A percentile compares a stretch with the other conserved stretches of the same genome.
These are phyloP conservation scores for Moniliella sp. DNA, from an alignment of 1,284 basidiomycete genomes.

Conservation along the genomic window DNA sequence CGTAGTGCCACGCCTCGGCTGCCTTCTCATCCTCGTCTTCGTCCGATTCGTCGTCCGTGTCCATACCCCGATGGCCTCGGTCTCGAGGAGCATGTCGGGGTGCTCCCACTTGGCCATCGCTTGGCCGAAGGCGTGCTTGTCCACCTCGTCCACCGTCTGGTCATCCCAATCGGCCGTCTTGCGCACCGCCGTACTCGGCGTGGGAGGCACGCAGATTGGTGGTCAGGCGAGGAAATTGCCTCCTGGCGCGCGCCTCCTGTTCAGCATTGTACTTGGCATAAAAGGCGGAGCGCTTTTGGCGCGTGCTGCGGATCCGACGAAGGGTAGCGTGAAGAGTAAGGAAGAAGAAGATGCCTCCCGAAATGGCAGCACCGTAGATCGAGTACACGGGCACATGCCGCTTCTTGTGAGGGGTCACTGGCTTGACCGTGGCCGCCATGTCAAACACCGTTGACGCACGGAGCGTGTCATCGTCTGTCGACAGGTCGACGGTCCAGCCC, in stretches of 20 bases:
- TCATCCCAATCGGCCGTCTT: too few species aligned
- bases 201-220: too few species aligned
- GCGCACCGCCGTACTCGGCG: too few species aligned
- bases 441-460: slow-evolving; percentile 15
- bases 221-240: too few species aligned
- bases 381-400: slow-evolving; percentile 8
- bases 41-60: neutral
- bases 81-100: too few species aligned
- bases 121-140: too few species aligned
- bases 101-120: slow-evolving; percentile 2
- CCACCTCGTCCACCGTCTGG: too few species aligned
- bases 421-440: neutral
- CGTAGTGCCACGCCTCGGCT: too few species aligned
- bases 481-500: slow-evolving; percentile 4
- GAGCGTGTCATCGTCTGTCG: slow-evolving; percentile 16
- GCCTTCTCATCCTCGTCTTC: neutral
- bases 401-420: neutral
- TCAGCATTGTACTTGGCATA: too few species aligned
- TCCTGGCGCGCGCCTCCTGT: too few species aligned
- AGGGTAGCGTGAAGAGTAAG: slow-evolving; percentile 10
- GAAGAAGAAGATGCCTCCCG: slow-evolving; percentile 12
- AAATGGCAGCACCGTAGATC: slow-evolving; percentile 7
- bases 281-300: slow-evolving; percentile 1
- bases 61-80: neutral
- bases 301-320: slow-evolving; percentile 1